Evolutionary conservation across 2,329 filamentous ascomycete species (phyloP).

Genomic region (Nigrospora oryzae): DNA sequence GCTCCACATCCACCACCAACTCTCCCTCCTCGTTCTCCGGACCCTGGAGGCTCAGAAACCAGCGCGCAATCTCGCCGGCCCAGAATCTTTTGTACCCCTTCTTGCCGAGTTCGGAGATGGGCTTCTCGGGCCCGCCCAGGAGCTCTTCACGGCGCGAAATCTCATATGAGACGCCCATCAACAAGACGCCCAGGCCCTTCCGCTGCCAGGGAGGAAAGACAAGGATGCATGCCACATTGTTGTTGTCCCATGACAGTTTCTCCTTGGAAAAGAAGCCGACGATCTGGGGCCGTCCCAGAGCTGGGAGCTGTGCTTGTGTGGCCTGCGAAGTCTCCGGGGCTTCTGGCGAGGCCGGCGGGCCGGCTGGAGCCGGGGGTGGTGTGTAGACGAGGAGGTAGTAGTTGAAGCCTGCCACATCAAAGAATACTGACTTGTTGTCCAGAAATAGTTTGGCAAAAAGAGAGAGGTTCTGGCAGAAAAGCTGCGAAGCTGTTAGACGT

Average conservation of each 20-base stretch:
- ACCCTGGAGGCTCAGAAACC: conserved; percentile 38
- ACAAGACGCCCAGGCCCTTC: conserved; percentile 75
- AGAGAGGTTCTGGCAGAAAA: conserved; percentile 92
- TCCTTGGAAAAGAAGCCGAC: conserved; percentile 99
- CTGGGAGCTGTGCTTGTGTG: conserved; percentile 6
- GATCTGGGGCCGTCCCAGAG: conserved; percentile 41
- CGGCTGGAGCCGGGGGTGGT: conserved; percentile 27
- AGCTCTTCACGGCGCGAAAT: conserved; percentile 76
- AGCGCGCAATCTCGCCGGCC: conserved; percentile 76
- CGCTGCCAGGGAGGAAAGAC: conserved; percentile 94
- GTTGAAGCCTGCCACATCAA: conserved; percentile 88
- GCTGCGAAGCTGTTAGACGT: conserved; percentile 27
- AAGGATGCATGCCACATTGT: conserved; percentile 93
- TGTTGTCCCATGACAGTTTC: conserved; percentile 97
- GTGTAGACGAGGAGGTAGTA: conserved; percentile 87
- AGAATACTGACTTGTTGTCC: conserved; percentile 97
- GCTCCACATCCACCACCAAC: conserved; percentile 54
- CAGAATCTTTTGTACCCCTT: conserved; percentile 81
- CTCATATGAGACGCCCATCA: conserved; percentile 93
- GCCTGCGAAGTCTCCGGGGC: not conserved
- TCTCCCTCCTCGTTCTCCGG: conserved; percentile 19
- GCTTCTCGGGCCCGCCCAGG: conserved; percentile 88
- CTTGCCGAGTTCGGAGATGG: conserved; percentile 76
- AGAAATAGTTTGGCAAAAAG: conserved; percentile 96
- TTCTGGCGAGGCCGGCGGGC: not conserved